These are phyloP conservation scores for Cerioporus squamosus DNA, from an alignment of 1,284 basidiomycete species.

Conservation along the genomic window DNA sequence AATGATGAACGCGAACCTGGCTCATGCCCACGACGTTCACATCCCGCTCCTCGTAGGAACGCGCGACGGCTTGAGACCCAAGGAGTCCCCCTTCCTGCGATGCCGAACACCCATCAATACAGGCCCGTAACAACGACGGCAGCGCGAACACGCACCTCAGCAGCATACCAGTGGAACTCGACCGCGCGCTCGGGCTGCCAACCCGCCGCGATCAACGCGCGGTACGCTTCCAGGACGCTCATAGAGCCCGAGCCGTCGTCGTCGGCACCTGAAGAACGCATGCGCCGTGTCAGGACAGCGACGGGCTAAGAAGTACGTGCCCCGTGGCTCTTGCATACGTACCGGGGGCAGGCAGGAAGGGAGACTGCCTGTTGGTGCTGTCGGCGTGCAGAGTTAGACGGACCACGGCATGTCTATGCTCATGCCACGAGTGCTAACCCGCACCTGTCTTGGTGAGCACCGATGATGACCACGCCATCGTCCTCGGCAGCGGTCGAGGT, in stretches of 20 bases:
- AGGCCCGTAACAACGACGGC: constrained; percentile 6
- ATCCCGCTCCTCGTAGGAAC: constrained; percentile 67
- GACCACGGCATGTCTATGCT: too few species aligned
- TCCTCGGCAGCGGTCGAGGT: constrained; percentile 62
- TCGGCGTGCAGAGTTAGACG: constrained; percentile 2
- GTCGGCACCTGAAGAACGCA: constrained; percentile 62
- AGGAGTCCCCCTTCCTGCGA: constrained; percentile 89
- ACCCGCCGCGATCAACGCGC: constrained; percentile 77
- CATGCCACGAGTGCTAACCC: constrained; percentile 6
- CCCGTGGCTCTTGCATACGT: constrained; percentile 26
- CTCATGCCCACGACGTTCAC: constrained; percentile 88
- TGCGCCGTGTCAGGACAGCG: not conserved
- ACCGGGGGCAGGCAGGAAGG: constrained; percentile 89
- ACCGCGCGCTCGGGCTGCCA: constrained; percentile 81
- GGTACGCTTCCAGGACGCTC: constrained; percentile 90
- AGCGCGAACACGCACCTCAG: constrained; percentile 58
- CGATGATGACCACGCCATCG: constrained; percentile 67
- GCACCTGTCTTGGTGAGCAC: constrained; percentile 91
- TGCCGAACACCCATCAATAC: constrained; percentile 4
- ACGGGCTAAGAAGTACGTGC: not conserved
- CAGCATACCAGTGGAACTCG: constrained; percentile 97
- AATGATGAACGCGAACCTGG: constrained; percentile 54
- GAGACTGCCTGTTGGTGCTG: constrained; percentile 81
- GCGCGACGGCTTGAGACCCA: constrained; percentile 91
- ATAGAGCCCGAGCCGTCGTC: constrained; percentile 94